Base-by-base conservation (phyloP, 495 filamentous ascomycete species). In the Hypomontagnella monticulosa region DNA sequence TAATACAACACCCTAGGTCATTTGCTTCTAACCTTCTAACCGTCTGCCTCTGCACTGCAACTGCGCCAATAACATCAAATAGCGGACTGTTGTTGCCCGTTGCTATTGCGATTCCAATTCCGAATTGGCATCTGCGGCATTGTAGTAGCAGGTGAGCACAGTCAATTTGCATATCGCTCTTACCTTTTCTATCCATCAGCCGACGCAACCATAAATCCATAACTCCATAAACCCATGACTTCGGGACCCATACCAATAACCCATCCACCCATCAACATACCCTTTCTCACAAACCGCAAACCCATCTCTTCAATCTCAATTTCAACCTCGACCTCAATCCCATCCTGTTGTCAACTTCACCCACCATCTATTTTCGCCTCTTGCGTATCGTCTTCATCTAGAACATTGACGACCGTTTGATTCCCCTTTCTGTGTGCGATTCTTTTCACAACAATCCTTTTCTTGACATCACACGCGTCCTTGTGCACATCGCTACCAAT, bases 151-250 rank as follows among this genome's bases (percentile, higher is more conserved):
- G 54, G 65, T 63, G 48, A 63, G 65, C 46, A 48, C 33, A 33
- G 36, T 33, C 58, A 43, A 58, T 44, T 71, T 65, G 37, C 40
- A 38, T 69, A 58, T 57, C 56, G 32, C 38, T 42, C 50, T 67
- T 65, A 47, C 62, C 44, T 55, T 62, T 67, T 66, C 57, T 59
- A 67, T 57, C 59, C 61, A 63, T 69, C 62, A 61, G 50, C 54
- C 58, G 58, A 59, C 42, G 42, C 53, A 54, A 47, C 57, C 64
- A 70, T 71, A 61, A 76, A n/a, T n/a, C n/a, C n/a, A n/a, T n/a
- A n/a, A n/a, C n/a, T n/a, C n/a, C n/a, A n/a, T n/a, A n/a, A n/a
- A n/a, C n/a, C n/a, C n/a, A n/a, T n/a, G n/a, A n/a, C n/a, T n/a
- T n/a, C n/a, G n/a, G n/a, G n/a, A n/a, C n/a, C n/a, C n/a, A n/a